Base-by-base conservation (phyloP, 1,284 basidiomycete species). In the Malassezia sp. region DNA sequence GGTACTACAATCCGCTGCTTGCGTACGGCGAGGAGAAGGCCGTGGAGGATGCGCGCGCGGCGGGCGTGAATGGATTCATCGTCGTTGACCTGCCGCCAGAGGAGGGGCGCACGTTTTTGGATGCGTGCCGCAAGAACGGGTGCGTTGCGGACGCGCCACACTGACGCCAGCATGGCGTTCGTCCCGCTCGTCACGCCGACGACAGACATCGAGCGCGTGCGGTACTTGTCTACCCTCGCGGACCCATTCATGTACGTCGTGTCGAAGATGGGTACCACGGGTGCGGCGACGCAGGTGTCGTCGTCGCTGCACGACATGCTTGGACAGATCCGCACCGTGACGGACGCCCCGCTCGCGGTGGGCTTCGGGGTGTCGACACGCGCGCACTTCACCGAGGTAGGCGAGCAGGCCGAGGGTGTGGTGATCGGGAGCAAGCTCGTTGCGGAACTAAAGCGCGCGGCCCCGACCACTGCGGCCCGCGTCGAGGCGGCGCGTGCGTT, bases 41-140 rank as follows among this genome's bases (percentile, higher is more conserved):
- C 2, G 88, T 96, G 36, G 77, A 80, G 43, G 89, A 93, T 68
- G 90, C 89, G 4, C 77, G 74, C 42, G 80, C 81, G 43, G 85
- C 87, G 20, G 91, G 91, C 24, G 93, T 86, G 0, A 96, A 93
- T 71, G 93, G 91, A 5, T 99, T 90, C 71, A 91, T 97, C 64
- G 80, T 99, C 71, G 89, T 96, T 34, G 93, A 99, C 72, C 79
- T 97, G 18, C 93, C 93, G 17, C 91, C 93, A 5, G 90, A 96
- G 74, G 93, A 99, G 73, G 91, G 91, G 15, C 74, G 86, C 56
- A 75, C 78, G 28, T 97, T 99, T 77, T 78, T 90, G 37, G 78
- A 81, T 58, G 85, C 88, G 65, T 97, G 93, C 71, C 77, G 79
- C 26, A 79, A 77, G 56, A n/a, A 47, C 45, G 90, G n/a, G n/a